Evolutionary conservation across 805 yeast species (phyloP), one percentile per base, ranked within the genome.

Genomic region (Jamesozyma gamospora): DNA sequence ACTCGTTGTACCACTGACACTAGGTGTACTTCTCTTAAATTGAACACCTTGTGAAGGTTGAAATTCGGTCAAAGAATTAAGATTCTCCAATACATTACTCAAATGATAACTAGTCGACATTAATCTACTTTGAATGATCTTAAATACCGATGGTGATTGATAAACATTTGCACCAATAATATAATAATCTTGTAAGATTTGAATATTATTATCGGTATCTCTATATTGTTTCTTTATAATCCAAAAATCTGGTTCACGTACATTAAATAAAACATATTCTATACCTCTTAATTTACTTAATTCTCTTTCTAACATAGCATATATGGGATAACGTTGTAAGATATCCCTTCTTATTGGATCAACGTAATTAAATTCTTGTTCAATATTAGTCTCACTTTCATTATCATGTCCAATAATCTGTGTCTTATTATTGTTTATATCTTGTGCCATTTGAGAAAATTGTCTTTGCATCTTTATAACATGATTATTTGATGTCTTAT

Each of bases 381-480:
- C 26, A 6, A 8, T 32, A 12, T 7, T n/a, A 12, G 9, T 12
- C 19, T 30, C 17, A 15, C 14, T 24, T 18, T 27, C 30, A 21
- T 29, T 18, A 12, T 27, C 19, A 15, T 21, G 12, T 16, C n/a
- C 10, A 14, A n/a, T 21, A 10, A 33, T 29, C 11, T 14, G 14
- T 15, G 30, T 16, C 9, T 25, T 15, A 11, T 26, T 11, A 24
- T 31, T 32, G 13, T 18, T 16, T 4, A 4, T 14, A 14, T 25
- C 37, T 30, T 18, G 34, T 17, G 32, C 35, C 29, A 28, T 4
- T 15, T 37, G 41, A 2, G 60, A 52, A 70, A 79, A 88, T 59
- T 88, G 96, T 43, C 81, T 74, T 57, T 92, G 99, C 98, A 92
- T 92, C 60, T 83, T 83, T 33, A 94, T 72, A 24, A 85, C 92